Evolutionary conservation across 192 early-diverging fungal genomes (phyloP), one percentile per base, ranked within the genome.

Genomic region (Coemansia sp.): DNA sequence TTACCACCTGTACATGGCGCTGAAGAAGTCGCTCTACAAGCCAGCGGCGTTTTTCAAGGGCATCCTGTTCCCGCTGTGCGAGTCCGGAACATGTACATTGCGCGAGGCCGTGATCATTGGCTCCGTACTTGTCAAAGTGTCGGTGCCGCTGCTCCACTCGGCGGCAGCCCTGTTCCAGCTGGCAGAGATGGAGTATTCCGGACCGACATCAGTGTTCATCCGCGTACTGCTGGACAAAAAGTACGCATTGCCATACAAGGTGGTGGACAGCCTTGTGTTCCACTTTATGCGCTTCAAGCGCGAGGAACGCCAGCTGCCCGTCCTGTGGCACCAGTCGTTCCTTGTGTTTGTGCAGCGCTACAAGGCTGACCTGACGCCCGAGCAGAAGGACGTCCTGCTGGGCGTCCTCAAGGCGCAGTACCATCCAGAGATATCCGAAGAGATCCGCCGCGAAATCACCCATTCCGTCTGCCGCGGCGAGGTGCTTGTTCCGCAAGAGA

Each of bases 31-130:
- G 4, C 83, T 97, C 31, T 98, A 97, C 81, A 98, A 97, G 83
- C 94, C 94, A 27, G 90, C 90, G 6, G 94, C 94, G 22, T 97
- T 98, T 68, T 98, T 97, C 86, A 98, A 97, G 84, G 95, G 97
- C 55, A 86, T 98, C 34, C 60, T 98, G 57, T 87, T 98, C 64
- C 97, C 97, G 6, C 81, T 98, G n/a, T 97, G 93, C 72, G 94
- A 97, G 68, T 86, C 87, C 2, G 89, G 88, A 30, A 89, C 83
- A 4, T 98, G 97, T 71, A 96, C 97, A 29, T 84, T 98, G 57
- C 87, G 94, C 72, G 95, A 98, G 82, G 97, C 97, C 14, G 93
- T 92, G 34, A 95, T 98, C 67, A 82, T 98, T 64, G 94, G 95
- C 10, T 90, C 88, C 44, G 94, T 96, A 20, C 74, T 98, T 47